These are phyloP conservation scores for Tylopilus vinaceipallidus DNA, from an alignment of 768 basidiomycete species.

Conservation along the genomic window DNA sequence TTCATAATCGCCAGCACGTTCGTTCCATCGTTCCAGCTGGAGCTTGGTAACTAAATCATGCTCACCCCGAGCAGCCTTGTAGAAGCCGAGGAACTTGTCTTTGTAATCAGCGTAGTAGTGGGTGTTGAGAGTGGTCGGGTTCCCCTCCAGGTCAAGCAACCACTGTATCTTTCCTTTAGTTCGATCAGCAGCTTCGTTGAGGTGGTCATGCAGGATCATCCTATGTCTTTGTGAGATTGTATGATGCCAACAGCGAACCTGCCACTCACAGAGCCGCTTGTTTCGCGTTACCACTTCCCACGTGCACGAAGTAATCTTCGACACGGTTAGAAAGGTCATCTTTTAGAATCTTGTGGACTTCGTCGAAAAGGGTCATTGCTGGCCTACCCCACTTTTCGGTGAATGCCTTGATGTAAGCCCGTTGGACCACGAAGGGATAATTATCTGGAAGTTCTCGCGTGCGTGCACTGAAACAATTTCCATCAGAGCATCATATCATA, in stretches of 20 bases:
- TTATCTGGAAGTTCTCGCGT: constrained; percentile 69
- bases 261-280: constrained; percentile 44
- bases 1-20: background rate
- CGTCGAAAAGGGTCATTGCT: constrained; percentile 42
- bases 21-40: background rate
- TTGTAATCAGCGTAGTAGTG: constrained; percentile 50
- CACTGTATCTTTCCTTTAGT: constrained; percentile 45
- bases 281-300: constrained; percentile 52
- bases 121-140: constrained; percentile 51
- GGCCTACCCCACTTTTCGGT: constrained; percentile 50
- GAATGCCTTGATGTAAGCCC: constrained; percentile 44
- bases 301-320: constrained; percentile 45
- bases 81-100: constrained; percentile 49
- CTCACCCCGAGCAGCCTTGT: constrained; percentile 34
- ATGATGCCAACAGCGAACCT: rapidly evolving
- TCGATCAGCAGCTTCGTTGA: constrained; percentile 40
- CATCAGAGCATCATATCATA: background rate
- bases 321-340: constrained; percentile 44
- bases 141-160: constrained; percentile 48
- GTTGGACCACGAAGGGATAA: constrained; percentile 62
- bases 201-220: constrained; percentile 48
- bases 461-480: constrained; percentile 45
- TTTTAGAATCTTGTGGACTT: constrained; percentile 37
- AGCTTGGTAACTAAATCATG: constrained; percentile 11
- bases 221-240: constrained; percentile 29